phyloP scores from a whole-genome alignment of 352 stramenopile species.

The Globisporangium echinulatum region DNA sequence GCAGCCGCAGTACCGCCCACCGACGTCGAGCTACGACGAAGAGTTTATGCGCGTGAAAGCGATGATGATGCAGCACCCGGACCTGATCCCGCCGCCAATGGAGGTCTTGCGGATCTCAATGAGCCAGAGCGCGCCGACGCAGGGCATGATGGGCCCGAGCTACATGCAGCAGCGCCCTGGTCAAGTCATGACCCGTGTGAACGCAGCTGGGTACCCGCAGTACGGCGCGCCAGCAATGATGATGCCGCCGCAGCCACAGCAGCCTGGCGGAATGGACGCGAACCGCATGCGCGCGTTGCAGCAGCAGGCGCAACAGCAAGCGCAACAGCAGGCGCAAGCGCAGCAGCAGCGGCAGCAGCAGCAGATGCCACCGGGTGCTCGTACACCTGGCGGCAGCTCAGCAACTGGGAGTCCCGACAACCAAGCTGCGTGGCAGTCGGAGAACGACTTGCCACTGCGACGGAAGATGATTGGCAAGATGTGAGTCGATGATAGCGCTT shows the following conservation, averaged over 20 bases:
- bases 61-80: slow-evolving; percentile 86
- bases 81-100: slow-evolving; percentile 82
- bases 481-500: slow-evolving; percentile 22
- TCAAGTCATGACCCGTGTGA: slow-evolving; percentile 53
- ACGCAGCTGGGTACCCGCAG: slow-evolving; percentile 36
- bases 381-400: slow-evolving; percentile 33
- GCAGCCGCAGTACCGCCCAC: slow-evolving; percentile 52
- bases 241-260: slow-evolving; percentile 36
- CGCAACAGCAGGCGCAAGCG: background rate
- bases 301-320: background rate
- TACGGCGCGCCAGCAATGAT: slow-evolving; percentile 67
- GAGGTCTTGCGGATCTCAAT: slow-evolving; percentile 84
- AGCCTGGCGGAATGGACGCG: slow-evolving; percentile 26
- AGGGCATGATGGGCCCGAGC: slow-evolving; percentile 58
- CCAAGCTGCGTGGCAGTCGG: slow-evolving; percentile 80
- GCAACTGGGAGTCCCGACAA: slow-evolving; percentile 28
- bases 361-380: slow-evolving; percentile 35
- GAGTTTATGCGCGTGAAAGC: slow-evolving; percentile 84
- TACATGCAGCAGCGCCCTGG: slow-evolving; percentile 66
- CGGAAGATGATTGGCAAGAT: slow-evolving; percentile 91
- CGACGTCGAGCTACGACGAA: slow-evolving; percentile 74
- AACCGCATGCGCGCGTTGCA: slow-evolving; percentile 35
- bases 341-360: slow-evolving; percentile 9
- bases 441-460: slow-evolving; percentile 80
- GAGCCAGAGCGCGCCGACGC: slow-evolving; percentile 51